Conservation (phyloP, 2,329 filamentous ascomycete species). For the Ceratocystis ficicola region DNA sequence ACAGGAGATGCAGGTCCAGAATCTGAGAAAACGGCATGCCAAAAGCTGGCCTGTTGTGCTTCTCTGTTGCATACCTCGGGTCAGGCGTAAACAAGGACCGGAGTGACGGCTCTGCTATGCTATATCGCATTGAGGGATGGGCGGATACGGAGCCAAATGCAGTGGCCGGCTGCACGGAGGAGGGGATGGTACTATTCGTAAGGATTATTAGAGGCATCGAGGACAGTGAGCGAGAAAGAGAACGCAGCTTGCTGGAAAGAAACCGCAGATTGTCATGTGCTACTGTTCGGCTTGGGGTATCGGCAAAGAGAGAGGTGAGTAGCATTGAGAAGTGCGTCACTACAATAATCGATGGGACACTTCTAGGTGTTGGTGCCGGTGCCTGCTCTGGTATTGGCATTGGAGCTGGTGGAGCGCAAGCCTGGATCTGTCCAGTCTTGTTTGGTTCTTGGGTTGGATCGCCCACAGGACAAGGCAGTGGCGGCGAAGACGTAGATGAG, state of each 20-base stretch:
- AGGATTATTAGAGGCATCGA: conserved; percentile 41
- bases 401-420: not conserved
- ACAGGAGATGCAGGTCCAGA: conserved; percentile 43
- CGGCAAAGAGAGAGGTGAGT: conserved; percentile 41
- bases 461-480: not conserved
- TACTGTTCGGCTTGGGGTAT: conserved; percentile 36
- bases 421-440: not conserved
- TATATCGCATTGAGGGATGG: not conserved
- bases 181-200: conserved; percentile 38
- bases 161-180: not conserved
- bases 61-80: conserved; percentile 23
- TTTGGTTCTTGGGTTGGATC: not conserved
- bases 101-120: conserved; percentile 35
- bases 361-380: not conserved
- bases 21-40: conserved; percentile 44
- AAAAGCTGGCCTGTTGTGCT: conserved; percentile 39
- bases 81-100: conserved; percentile 39
- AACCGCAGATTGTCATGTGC: conserved; percentile 40
- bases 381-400: not conserved
- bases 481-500: not conserved
- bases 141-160: not conserved
- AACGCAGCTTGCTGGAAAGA: conserved; percentile 38
- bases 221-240: conserved; percentile 33
- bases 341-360: conserved; percentile 37
- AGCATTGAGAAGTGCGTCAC: conserved; percentile 44